Conservation (phyloP, 2,329 filamentous ascomycete genomes). For the Thermomyces lanuginosus region DNA sequence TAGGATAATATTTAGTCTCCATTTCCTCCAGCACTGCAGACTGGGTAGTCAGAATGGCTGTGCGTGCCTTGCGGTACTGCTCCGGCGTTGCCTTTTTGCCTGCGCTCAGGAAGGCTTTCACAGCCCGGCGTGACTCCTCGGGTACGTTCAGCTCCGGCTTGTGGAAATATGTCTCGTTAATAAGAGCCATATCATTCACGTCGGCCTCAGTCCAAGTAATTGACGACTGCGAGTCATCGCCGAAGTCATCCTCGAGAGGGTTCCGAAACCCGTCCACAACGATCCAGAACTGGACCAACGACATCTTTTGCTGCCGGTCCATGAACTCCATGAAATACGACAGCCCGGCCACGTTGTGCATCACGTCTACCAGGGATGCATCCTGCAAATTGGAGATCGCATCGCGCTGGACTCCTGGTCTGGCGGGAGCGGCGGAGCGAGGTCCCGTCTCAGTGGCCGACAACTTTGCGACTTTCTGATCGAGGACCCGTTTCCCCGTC, state of each 20-base stretch:
- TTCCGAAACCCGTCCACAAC: conserved; percentile 94
- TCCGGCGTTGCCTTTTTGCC: conserved; percentile 58
- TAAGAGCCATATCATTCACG: conserved; percentile 72
- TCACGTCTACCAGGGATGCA: conserved; percentile 64
- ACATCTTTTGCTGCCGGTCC: conserved; percentile 77
- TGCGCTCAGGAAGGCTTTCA: conserved; percentile 62
- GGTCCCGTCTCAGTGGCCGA: conserved; percentile 46
- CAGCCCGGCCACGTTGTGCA: conserved; percentile 74
- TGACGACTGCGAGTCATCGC: conserved; percentile 37
- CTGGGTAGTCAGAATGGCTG: conserved; percentile 66
- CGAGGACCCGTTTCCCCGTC: conserved; percentile 73
- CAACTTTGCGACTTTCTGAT: conserved; percentile 73
- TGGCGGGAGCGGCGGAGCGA: conserved; percentile 14
- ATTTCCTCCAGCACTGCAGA: conserved; percentile 71
- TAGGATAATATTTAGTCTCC: conserved; percentile 61
- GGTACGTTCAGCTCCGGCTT: conserved; percentile 67
- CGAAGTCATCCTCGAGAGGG: conserved; percentile 72
- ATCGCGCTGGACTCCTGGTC: conserved; percentile 17
- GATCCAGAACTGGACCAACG: conserved; percentile 92
- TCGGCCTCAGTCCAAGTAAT: conserved; percentile 69
- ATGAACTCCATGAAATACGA: conserved; percentile 99
- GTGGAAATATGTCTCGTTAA: conserved; percentile 75
- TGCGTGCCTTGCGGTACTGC: conserved; percentile 70
- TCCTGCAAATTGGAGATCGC: conserved; percentile 51
- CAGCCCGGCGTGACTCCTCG: conserved; percentile 49